Evolutionary conservation across 306 rosid genomes (phyloP), one percentile per base, ranked within the genome.

Genomic region (Begonia masoniana): DNA sequence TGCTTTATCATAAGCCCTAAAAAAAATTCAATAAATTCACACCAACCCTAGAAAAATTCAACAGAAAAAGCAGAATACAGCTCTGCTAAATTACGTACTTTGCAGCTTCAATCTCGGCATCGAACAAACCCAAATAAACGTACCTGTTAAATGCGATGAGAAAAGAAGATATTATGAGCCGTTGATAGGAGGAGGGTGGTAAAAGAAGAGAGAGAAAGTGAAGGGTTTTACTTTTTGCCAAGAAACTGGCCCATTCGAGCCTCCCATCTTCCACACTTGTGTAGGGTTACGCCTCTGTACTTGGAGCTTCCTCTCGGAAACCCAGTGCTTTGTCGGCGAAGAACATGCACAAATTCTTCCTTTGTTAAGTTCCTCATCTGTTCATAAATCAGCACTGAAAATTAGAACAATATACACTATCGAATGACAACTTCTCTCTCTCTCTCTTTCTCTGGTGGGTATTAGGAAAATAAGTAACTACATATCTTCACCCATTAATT

Each of bases 191-290:
- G 7, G 39, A 31, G 39, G 39, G 39, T 0, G 39, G 39, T 21
- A 61, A 39, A 13, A 36, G 51, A 43, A 17, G 21, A 23, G 61
- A 21, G 35, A 43, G 53, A 41, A 35, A 31, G 36, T 9, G 10
- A 59, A 36, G 14, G 41, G 13, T 6, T 9, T 47, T 81, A 91
- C 99, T 91, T 91, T 91, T 86, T 91, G 67, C 99, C 96, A 60
- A 91, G 69, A 71, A 91, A 83, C 65, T 91, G 99, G 55, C 96
- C 99, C 99, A 91, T 91, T 23, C 99, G 60, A 23, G 96, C 96
- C 41, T 91, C 99, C 99, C 99, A 91, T 81, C 99, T 78, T 62
- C 99, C 99, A 74, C 99, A 91, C 69, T 91, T 91, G 52, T 91
- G 99, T 82, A 91, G 75, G 60, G 99, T 91, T 9, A 91, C 99